Percentiles rank a stretch among this genome's conserved stretches.
These are phyloP conservation scores for Coemansia sp. DNA, from an alignment of 192 early-diverging fungal genomes.

Conservation along the genomic window DNA sequence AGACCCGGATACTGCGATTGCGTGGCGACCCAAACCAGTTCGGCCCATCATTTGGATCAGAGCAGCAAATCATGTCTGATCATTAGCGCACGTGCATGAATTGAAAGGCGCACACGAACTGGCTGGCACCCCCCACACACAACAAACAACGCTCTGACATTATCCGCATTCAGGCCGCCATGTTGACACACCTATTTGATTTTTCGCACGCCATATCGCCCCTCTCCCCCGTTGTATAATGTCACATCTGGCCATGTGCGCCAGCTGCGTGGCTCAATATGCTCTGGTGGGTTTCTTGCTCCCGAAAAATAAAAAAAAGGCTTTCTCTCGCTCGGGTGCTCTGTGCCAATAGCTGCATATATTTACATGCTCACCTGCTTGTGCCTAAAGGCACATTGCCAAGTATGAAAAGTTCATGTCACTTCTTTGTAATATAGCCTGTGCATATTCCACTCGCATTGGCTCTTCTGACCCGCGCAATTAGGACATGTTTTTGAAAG, in stretches of 20 bases:
- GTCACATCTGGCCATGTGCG: not conserved
- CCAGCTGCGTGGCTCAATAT: not conserved
- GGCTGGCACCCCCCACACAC: not conserved
- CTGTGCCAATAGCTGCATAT: not conserved
- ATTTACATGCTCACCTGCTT: not conserved
- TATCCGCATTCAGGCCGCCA: not conserved
- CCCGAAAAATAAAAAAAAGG: not conserved
- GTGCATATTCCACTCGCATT: not conserved
- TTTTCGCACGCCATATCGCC: not conserved
- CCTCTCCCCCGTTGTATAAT: not conserved
- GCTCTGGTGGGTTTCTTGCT: not conserved
- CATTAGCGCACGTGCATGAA: conserved; percentile 6
- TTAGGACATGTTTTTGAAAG: not conserved
- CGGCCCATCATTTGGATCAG: not conserved
- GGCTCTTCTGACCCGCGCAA: not conserved
- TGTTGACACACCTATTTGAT: not conserved
- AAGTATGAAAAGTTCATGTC: not conserved
- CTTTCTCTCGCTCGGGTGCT: not conserved
- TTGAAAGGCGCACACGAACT: not conserved
- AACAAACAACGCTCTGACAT: not conserved
- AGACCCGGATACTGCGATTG: not conserved
- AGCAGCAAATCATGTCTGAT: not conserved
- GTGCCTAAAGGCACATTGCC: not conserved
- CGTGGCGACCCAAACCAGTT: not conserved
- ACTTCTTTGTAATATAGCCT: not conserved